Percentiles rank a stretch among this genome's conserved stretches.
Conservation (phyloP, 352 stramenopile genomes). For the Globisporangium radiosum region DNA sequence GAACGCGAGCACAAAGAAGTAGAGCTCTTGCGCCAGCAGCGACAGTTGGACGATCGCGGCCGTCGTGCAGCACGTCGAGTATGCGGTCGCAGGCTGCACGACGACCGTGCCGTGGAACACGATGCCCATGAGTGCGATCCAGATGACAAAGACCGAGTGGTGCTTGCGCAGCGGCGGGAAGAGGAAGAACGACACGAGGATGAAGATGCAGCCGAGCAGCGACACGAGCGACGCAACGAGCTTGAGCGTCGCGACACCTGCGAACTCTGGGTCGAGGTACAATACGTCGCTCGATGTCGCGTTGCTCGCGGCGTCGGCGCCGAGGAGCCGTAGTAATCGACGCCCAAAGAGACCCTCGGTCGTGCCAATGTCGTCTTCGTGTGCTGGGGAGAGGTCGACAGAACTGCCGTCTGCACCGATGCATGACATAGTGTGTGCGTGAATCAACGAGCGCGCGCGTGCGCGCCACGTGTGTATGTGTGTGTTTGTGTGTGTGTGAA, state of each 20-base stretch:
- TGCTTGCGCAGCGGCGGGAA: constrained; percentile 79
- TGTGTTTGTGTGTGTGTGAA: too few relatives aligned
- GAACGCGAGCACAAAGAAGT: constrained; percentile 81
- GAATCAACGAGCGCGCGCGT: neutral
- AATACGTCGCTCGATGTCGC: neutral
- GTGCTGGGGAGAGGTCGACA: constrained; percentile 13
- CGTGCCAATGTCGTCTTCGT: constrained; percentile 14
- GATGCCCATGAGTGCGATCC: constrained; percentile 76
- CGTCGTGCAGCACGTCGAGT: constrained; percentile 51
- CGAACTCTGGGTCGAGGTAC: constrained; percentile 47
- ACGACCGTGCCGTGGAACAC: constrained; percentile 72
- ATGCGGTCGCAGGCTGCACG: constrained; percentile 36
- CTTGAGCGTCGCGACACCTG: constrained; percentile 43
- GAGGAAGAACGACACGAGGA: constrained; percentile 72
- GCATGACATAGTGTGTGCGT: constrained; percentile 11
- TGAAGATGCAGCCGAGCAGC: constrained; percentile 66
- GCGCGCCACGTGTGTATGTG: too few relatives aligned
- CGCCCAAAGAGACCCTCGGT: constrained; percentile 29
- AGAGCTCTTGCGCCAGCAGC: constrained; percentile 75
- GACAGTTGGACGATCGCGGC: constrained; percentile 62
- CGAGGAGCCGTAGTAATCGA: constrained; percentile 3
- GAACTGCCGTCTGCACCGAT: neutral
- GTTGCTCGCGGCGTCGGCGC: neutral
- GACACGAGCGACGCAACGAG: constrained; percentile 61
- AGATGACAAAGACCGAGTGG: constrained; percentile 72